phyloP scores from a whole-genome alignment of 257 asterid genomes.

The Osmanthus fragrans region DNA sequence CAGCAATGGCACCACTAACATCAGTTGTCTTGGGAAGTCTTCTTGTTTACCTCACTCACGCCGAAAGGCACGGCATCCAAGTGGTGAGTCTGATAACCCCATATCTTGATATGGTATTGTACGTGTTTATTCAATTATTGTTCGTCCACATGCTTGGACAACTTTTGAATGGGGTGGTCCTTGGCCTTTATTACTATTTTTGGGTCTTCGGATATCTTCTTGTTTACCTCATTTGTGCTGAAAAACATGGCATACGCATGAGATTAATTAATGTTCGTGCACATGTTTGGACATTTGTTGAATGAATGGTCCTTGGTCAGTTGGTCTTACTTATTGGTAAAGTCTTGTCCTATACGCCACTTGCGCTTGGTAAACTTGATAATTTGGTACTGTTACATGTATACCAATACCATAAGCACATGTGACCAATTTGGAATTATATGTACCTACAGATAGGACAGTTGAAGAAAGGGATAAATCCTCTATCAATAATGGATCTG shows the following conservation, averaged over 20 bases:
- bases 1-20: constrained; percentile 41
- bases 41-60: neutral
- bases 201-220: neutral
- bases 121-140: too few species aligned
- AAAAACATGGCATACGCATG: neutral
- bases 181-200: neutral
- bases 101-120: too few species aligned
- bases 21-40: constrained; percentile 22
- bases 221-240: neutral
- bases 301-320: too few species aligned
- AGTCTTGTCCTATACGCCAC: too few species aligned
- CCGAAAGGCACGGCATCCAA: neutral
- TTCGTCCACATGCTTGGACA: neutral
- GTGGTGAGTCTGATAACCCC: neutral
- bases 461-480: constrained; percentile 39
- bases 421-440: neutral
- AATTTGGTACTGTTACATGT: too few species aligned
- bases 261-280: neutral
- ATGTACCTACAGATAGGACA: constrained; percentile 19
- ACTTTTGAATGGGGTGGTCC: neutral
- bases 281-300: neutral
- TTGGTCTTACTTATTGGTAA: too few species aligned
- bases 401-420: neutral
- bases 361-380: too few species aligned
- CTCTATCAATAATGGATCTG: constrained; percentile 32